Base-by-base conservation (phyloP, 1,139 yeast species). In the Kluyveromyces sp. region DNA sequence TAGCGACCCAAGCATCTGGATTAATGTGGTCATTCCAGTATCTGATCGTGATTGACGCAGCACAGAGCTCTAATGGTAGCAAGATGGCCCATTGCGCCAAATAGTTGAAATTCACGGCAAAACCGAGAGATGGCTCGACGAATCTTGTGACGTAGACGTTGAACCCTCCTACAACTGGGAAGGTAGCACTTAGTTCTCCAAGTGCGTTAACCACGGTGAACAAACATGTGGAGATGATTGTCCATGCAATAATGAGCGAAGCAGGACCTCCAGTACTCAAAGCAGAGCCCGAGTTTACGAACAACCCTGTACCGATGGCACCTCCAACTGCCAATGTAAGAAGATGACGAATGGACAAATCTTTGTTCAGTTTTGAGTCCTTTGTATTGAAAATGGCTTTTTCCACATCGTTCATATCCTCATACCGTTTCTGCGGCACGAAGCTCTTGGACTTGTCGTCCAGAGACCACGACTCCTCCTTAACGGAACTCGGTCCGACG, bases 311-410 rank as follows among this genome's bases (percentile, higher is more conserved):
- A 65, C 95, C 95, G 50, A 86, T 83, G 43, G 87, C 74, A 50
- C 94, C 94, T 58, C 95, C 95, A 55, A 86, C 80, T 40, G 94
- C 94, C 61, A 86, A 80, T 86, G 85, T 83, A 58, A 82, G 83
- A 54, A 85, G 73, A 46, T 67, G 71, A 67, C 69, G 84, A 78
- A 66, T 70, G 52, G 80, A 79, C 46, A 84, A 71, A 36, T 75
- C 70, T 59, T 86, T 71, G 67, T 46, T 36, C 28, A 84, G 73
- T 1, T 89, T 87, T 15, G 89, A 71, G 58, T 77, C 76, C 22
- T 88, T 81, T 29, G 87, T 75, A 54, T 75, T 69, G 33, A 77
- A 62, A 43, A 84, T 84, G 29, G 83, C 79, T 56, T 72, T 77
- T 62, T 83, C 88, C 22, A 77, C 71, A 41, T 78, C 85, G 13